These are phyloP conservation scores for Cylindrotheca closterium DNA, from an alignment of 108 stramenopile species.

Conservation along the genomic window DNA sequence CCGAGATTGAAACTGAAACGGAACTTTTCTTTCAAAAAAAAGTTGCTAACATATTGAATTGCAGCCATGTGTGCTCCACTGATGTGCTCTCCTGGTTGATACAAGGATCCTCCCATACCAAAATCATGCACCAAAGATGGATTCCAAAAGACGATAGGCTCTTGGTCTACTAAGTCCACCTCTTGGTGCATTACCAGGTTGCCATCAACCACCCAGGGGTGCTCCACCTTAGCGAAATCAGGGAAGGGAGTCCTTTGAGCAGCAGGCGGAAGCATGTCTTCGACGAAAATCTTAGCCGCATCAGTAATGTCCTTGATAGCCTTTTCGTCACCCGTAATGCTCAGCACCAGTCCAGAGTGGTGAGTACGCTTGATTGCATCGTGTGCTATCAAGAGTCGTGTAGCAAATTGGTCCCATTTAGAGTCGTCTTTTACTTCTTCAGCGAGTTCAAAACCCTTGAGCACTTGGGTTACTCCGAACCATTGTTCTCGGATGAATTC, in stretches of 20 bases:
- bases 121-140: constrained; percentile 86
- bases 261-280: constrained; percentile 35
- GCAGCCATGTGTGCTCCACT: constrained; percentile 65
- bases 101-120: constrained; percentile 81
- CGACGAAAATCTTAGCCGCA: constrained; percentile 50
- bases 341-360: constrained; percentile 71
- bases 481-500: constrained; percentile 75
- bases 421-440: constrained; percentile 61
- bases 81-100: constrained; percentile 61
- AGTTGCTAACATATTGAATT: constrained; percentile 69
- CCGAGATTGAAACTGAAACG: constrained; percentile 83
- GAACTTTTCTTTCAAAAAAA: constrained; percentile 83
- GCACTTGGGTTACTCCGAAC: constrained; percentile 73
- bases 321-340: constrained; percentile 78
- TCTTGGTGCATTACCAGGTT: constrained; percentile 38
- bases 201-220: constrained; percentile 71
- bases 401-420: constrained; percentile 52
- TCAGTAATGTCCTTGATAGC: constrained; percentile 44
- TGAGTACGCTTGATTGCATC: constrained; percentile 55
- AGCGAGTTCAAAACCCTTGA: constrained; percentile 45
- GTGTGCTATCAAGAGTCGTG: constrained; percentile 55
- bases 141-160: constrained; percentile 74
- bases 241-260: constrained; percentile 45
- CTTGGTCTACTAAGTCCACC: constrained; percentile 21
- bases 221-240: constrained; percentile 47